Base-by-base conservation (phyloP, 2,329 filamentous ascomycete genomes). In the Ceratocystis eucalypticola region DNA sequence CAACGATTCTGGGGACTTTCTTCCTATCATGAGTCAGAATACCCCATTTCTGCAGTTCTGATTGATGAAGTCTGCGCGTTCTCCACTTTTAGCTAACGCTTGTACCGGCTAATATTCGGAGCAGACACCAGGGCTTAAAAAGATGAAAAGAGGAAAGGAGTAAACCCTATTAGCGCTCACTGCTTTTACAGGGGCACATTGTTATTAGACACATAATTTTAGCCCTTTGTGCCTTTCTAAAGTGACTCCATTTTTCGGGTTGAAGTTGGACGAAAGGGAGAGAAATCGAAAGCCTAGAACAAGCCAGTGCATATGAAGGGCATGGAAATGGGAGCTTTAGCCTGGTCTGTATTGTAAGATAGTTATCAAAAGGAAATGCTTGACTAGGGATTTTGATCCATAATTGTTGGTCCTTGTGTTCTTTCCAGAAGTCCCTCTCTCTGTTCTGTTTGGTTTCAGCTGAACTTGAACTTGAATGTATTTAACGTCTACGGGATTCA, bases 11-110 rank as follows among this genome's bases (percentile, higher is more conserved):
- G 48, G 48, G 20, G 20, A 22, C 48, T 53, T 53, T 25, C 12
- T 30, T 53, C 48, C 12, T 25, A 22, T n/a, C 55, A 59, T 59
- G 55, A 59, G 25, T 59, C 55, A 59, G 55, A 59, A n/a, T 8
- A 25, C 28, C 55, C 55, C 12, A n/a, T 33, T 17, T 59, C 55
- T 59, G 8, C 44, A 15, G 4, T n/a, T 15, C 44, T 46, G 12
- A 10, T 53, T 10, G 7, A 4, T 53, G 3, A 4, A 22, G n/a
- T 28, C 6, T 50, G 20, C 20, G 8, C 20, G 6, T 28, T 53
- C 48, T 41, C 37, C 37, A n/a, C n/a, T 59, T 59, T 33, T 59
- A 8, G 55, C 53, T 15, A 41, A 33, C 8, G 5, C 17, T 59
- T 59, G 10, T 4, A 5, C 3, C 55, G 55, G 55, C 10, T 59